These are phyloP conservation scores for Peronospora destructor DNA, from an alignment of 352 stramenopile genomes.

Conservation along the genomic window DNA sequence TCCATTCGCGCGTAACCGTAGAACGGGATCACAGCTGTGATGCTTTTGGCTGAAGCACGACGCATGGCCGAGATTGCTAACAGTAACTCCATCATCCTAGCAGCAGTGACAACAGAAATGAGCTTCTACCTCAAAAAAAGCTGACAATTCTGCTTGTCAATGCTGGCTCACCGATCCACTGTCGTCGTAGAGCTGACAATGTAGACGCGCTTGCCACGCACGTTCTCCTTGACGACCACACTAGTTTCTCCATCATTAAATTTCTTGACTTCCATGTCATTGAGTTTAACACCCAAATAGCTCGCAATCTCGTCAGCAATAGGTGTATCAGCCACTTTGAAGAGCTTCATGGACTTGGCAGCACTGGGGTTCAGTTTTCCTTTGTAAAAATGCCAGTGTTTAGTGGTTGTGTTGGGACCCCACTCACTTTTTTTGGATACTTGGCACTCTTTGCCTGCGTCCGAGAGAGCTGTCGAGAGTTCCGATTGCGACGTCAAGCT, in stretches of 20 bases:
- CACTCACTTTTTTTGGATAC: conserved; percentile 28
- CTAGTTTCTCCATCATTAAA: conserved; percentile 84
- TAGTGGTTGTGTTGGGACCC: conserved; percentile 79
- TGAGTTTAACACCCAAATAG: conserved; percentile 74
- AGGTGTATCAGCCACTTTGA: conserved; percentile 82
- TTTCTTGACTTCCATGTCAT: conserved; percentile 75
- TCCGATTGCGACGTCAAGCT: conserved; percentile 14
- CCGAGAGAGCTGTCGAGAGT: conserved; percentile 4
- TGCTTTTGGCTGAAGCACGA: conserved; percentile 78
- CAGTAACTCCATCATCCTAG: conserved; percentile 77
- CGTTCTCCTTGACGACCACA: conserved; percentile 63
- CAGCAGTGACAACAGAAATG: not conserved
- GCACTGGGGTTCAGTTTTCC: conserved; percentile 79
- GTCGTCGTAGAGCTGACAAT: conserved; percentile 84
- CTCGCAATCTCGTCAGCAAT: conserved; percentile 80
- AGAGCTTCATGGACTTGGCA: conserved; percentile 84
- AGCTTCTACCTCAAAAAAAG: not conserved
- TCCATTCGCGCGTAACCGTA: conserved; percentile 85
- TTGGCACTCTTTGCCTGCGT: conserved; percentile 11
- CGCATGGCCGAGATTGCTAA: conserved; percentile 81
- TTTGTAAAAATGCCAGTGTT: conserved; percentile 86
- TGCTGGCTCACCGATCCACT: conserved; percentile 54
- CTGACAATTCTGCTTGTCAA: not conserved
- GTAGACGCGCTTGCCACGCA: conserved; percentile 79
- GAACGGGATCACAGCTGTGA: conserved; percentile 83